Evolutionary conservation across 2,329 filamentous ascomycete species (phyloP).

Genomic region (Gnomoniopsis sp.): DNA sequence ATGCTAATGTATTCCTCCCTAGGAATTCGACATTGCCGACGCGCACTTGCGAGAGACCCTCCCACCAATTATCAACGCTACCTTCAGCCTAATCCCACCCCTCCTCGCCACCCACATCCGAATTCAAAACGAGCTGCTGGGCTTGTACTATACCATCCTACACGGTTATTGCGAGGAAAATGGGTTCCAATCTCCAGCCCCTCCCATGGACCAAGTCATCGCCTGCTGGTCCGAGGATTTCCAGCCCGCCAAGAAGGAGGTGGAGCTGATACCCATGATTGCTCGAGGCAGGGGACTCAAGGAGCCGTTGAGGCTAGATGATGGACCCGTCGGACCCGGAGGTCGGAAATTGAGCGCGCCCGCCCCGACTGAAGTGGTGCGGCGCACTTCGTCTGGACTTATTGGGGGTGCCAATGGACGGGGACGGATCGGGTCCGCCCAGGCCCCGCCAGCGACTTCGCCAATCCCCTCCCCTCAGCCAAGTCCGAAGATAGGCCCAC

Average conservation of each 20-base stretch:
- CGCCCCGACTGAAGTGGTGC: constrained; percentile 27
- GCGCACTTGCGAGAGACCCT: constrained; percentile 68
- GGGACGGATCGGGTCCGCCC: constrained; percentile 35
- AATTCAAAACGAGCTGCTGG: constrained; percentile 75
- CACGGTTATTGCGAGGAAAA: constrained; percentile 70
- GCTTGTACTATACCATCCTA: constrained; percentile 72
- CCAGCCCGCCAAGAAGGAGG: constrained; percentile 59
- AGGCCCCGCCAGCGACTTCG: constrained; percentile 11
- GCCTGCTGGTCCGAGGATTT: constrained; percentile 62
- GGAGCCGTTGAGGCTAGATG: constrained; percentile 38
- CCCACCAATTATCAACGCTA: constrained; percentile 66
- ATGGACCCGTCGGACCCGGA: constrained; percentile 23
- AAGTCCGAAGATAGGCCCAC: constrained; percentile 26
- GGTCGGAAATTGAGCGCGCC: constrained; percentile 21
- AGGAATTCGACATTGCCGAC: constrained; percentile 74
- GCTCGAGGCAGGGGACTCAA: constrained; percentile 64
- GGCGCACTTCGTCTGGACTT: constrained; percentile 41
- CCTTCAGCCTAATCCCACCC: constrained; percentile 71
- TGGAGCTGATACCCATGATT: constrained; percentile 64
- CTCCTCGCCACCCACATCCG: constrained; percentile 68
- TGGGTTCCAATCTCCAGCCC: constrained; percentile 67
- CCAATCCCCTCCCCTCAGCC: constrained; percentile 25
- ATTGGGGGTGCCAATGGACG: constrained; percentile 30
- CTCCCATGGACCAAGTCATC: constrained; percentile 69
- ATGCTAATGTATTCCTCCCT: constrained; percentile 14